phyloP scores from a whole-genome alignment of 1,139 yeast species.

The Sugiyamaella japonica region DNA sequence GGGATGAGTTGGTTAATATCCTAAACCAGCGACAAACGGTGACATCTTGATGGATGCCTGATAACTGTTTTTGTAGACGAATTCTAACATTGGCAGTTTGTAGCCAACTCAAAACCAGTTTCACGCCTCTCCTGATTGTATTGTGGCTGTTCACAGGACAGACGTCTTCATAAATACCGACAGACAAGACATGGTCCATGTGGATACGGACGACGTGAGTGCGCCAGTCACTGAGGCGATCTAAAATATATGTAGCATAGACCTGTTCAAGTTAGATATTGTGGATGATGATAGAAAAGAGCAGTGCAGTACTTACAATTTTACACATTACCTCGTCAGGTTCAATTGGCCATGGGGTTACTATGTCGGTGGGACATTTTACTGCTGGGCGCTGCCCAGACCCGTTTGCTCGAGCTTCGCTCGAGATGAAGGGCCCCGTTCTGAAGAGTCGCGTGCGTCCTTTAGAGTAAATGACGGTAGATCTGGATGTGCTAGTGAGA shows the following conservation, averaged over 20 bases:
- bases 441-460: too few relatives aligned
- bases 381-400: too few relatives aligned
- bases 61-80: too few relatives aligned
- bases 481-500: too few relatives aligned
- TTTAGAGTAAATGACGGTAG: too few relatives aligned
- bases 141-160: neutral
- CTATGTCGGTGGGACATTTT: too few relatives aligned
- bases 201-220: slow-evolving; percentile 78
- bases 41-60: too few relatives aligned
- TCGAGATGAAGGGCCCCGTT: slow-evolving; percentile 74
- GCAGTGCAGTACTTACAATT: slow-evolving; percentile 31
- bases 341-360: too few relatives aligned
- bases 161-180: slow-evolving; percentile 23
- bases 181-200: slow-evolving; percentile 53
- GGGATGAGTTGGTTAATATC: too few relatives aligned
- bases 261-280: slow-evolving; percentile 37
- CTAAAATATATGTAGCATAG: slow-evolving; percentile 96
- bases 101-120: slow-evolving; percentile 45
- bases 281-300: neutral
- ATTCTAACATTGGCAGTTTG: too few relatives aligned
- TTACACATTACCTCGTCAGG: slow-evolving; percentile 64
- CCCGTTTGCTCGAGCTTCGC: too few relatives aligned
- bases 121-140: slow-evolving; percentile 17
- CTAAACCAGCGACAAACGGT: too few relatives aligned
- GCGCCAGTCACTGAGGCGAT: slow-evolving; percentile 90